A percentile compares a stretch with the other conserved stretches of the same genome.
Evolutionary conservation across 495 filamentous ascomycete species (phyloP).

Genomic region (Podospora tetraspora): DNA sequence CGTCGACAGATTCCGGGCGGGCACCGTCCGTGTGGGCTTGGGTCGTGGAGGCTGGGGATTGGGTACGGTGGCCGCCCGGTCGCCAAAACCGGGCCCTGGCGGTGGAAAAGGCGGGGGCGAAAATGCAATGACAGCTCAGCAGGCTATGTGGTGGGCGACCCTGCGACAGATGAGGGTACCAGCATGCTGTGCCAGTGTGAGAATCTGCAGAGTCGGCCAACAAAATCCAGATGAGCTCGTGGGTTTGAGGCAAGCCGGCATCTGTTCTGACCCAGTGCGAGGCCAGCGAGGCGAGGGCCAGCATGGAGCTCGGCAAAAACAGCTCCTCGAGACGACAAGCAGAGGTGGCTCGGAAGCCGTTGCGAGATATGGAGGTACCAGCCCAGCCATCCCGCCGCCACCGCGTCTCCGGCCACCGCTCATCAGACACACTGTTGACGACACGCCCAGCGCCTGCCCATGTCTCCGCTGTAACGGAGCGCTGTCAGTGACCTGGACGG

Average conservation of each 20-base stretch:
- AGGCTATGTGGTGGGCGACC: conserved; percentile 19
- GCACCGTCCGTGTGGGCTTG: conserved; percentile 22
- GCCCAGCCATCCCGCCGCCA: background rate
- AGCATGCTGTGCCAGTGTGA: conserved; percentile 5
- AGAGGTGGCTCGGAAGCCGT: background rate
- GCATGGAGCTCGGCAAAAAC: too few species aligned
- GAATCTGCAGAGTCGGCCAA: background rate
- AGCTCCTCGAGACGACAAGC: background rate
- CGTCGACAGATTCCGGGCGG: conserved; percentile 15
- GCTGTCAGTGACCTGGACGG: background rate
- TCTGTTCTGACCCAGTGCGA: background rate
- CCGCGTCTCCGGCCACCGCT: background rate
- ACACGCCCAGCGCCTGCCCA: background rate
- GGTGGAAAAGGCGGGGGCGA: conserved; percentile 23
- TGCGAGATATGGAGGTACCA: background rate
- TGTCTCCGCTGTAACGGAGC: background rate
- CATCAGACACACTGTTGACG: background rate
- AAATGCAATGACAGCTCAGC: conserved; percentile 36
- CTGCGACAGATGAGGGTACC: background rate
- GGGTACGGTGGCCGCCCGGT: conserved; percentile 17
- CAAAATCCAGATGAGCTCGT: conserved; percentile 2
- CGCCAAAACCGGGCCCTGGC: conserved; percentile 20
- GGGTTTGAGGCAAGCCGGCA: background rate
- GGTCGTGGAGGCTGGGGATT: conserved; percentile 33
- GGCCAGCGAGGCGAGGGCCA: background rate